Evolutionary conservation across 148 eudicot species (phyloP), one percentile per base, ranked within the genome.

Genomic region (Vaccinium macrocarpon): DNA sequence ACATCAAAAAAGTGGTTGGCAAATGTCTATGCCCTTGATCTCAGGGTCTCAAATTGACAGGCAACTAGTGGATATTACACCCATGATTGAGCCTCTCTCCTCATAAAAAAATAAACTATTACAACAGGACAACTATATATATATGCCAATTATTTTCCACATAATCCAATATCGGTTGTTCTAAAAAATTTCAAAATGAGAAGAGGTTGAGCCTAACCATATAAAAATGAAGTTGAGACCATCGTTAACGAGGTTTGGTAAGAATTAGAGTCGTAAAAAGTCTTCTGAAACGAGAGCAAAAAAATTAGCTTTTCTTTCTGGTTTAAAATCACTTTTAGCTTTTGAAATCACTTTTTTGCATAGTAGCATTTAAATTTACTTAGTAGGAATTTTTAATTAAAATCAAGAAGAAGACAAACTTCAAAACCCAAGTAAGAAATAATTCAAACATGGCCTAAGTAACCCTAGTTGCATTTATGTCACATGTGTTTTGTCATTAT

Each of bases 41-140:
- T 75, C 78, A 19, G 51, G 78, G 78, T 75, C 53, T 75, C 78
- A 75, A 19, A 38, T 75, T 38, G 78, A 75, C 78, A 46, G 52
- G 49, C 53, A 75, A 75, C 9, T 19, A 46, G 52, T 38, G 19
- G 50, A 75, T 46, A 25, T 66, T 66, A 66, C 72, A 66, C 35
- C 72, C 25, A 27, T 25, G 72, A 12, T 66, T 66, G 72, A 12
- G 16, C 72, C 72, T 66, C 35, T 66, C 72, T 66, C 72, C 72
- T 66, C 72, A 0, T 27, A 11, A 66, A 23, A 12, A 23, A 1
- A 35, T 35, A 64, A 66, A 25, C 32, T 23, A 25, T 3, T 9
- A 11, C 72, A 18, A 59, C 18, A 19, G 25, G 72, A 10, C 35
- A 66, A 62, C 27, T 23, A 1, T 62, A 21, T 61, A n/a, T n/a